Evolutionary conservation across 305 asterid genomes (phyloP).

Genomic region (Nicotiana rustica): DNA sequence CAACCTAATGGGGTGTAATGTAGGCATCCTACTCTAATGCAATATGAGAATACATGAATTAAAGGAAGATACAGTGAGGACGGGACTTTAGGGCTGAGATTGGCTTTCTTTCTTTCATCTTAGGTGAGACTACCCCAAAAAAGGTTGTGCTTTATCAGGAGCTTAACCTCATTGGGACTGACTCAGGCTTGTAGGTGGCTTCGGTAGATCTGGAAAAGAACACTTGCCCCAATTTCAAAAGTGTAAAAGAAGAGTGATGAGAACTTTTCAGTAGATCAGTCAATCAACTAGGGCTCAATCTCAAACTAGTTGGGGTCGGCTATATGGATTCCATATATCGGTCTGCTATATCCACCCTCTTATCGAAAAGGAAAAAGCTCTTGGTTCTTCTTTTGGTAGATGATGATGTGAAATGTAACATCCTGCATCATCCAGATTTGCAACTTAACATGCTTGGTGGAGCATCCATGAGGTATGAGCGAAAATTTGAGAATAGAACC

Average conservation of each 20-base stretch:
- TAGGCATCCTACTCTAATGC: background rate
- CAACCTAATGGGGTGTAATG: too few species aligned
- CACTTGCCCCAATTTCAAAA: background rate
- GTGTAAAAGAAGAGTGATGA: background rate
- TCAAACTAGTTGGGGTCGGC: background rate
- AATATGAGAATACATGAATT: conserved; percentile 4
- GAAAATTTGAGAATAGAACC: background rate
- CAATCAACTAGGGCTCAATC: background rate
- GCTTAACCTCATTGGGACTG: conserved; percentile 18
- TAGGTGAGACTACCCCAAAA: conserved; percentile 17
- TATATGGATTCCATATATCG: background rate
- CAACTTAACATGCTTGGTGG: conserved; percentile 24
- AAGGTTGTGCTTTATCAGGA: background rate
- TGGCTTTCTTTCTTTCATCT: background rate
- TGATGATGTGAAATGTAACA: background rate
- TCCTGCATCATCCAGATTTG: conserved; percentile 17
- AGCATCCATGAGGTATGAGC: conserved; percentile 18
- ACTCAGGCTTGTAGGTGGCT: background rate
- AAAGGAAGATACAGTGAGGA: conserved; percentile 11
- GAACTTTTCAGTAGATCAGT: background rate
- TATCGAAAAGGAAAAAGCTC: background rate
- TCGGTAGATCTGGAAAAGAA: conserved; percentile 18
- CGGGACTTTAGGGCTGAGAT: background rate
- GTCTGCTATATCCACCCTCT: background rate
- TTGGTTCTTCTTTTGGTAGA: background rate